phyloP scores from a whole-genome alignment of 257 asterid species.

The Anisodus tanguticus region DNA sequence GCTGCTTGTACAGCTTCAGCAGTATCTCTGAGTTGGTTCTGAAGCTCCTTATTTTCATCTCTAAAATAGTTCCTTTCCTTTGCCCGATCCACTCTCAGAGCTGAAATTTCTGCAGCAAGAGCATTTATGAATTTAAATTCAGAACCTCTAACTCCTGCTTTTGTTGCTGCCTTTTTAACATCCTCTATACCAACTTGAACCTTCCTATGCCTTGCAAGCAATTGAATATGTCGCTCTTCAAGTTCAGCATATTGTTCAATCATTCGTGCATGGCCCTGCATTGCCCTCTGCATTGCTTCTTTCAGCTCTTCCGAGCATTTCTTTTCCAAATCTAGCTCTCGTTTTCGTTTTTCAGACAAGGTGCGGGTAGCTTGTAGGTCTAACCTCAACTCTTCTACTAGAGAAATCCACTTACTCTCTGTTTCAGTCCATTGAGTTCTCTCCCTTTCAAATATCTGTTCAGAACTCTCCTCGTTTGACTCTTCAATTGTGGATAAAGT shows the following conservation, averaged over 20 bases:
- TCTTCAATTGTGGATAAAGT: slow-evolving; percentile 25
- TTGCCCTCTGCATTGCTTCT: slow-evolving; percentile 99
- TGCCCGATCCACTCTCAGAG: slow-evolving; percentile 79
- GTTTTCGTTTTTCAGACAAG: slow-evolving; percentile 68
- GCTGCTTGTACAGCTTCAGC: slow-evolving; percentile 99
- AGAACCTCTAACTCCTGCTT: slow-evolving; percentile 88
- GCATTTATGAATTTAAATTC: slow-evolving; percentile 91
- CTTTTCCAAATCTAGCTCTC: slow-evolving; percentile 78
- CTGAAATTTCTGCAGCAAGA: slow-evolving; percentile 86
- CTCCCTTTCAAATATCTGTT: slow-evolving; percentile 58
- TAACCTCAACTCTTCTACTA: slow-evolving; percentile 76
- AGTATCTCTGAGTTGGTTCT: slow-evolving; percentile 93
- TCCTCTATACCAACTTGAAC: slow-evolving; percentile 88
- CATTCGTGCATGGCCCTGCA: slow-evolving; percentile 99
- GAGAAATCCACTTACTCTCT: slow-evolving; percentile 89
- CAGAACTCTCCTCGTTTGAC: slow-evolving; percentile 24
- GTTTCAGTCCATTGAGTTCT: slow-evolving; percentile 83
- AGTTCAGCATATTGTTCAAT: slow-evolving; percentile 96
- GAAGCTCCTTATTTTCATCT: slow-evolving; percentile 90
- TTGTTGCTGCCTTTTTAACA: slow-evolving; percentile 92
- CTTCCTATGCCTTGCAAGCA: slow-evolving; percentile 83
- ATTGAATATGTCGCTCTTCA: slow-evolving; percentile 87
- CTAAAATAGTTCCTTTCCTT: slow-evolving; percentile 76
- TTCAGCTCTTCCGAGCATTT: slow-evolving; percentile 91
- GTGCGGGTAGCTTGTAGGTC: slow-evolving; percentile 71